phyloP scores from a whole-genome alignment of 2,329 filamentous ascomycete genomes.

The Chalara sp. region DNA sequence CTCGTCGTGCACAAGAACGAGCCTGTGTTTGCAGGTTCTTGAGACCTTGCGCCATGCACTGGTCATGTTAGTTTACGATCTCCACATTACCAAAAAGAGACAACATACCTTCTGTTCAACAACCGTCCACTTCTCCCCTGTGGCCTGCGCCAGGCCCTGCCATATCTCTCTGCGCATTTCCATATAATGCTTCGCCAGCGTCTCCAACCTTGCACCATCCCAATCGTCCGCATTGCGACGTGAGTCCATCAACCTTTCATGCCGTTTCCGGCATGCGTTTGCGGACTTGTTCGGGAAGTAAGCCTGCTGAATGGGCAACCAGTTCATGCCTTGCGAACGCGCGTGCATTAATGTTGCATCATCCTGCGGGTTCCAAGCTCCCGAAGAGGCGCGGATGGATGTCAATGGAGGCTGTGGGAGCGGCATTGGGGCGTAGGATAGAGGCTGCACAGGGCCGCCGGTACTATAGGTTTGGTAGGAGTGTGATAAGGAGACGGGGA shows the following conservation, averaged over 20 bases:
- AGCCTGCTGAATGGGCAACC: slow-evolving; percentile 70
- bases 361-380: slow-evolving; percentile 67
- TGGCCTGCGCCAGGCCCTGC: slow-evolving; percentile 62
- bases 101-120: slow-evolving; percentile 53
- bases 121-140: slow-evolving; percentile 78
- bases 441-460: slow-evolving; percentile 12
- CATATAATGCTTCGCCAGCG: slow-evolving; percentile 73
- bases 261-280: slow-evolving; percentile 75
- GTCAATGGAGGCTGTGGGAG: slow-evolving; percentile 6
- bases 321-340: slow-evolving; percentile 71
- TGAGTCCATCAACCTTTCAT: slow-evolving; percentile 72
- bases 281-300: slow-evolving; percentile 71
- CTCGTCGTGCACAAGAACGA: slow-evolving; percentile 59
- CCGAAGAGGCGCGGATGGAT: slow-evolving; percentile 46
- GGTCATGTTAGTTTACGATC: slow-evolving; percentile 7
- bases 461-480: slow-evolving; percentile 7
- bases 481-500: neutral
- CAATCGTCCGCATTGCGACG: slow-evolving; percentile 55
- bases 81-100: neutral
- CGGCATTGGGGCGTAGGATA: slow-evolving; percentile 5
- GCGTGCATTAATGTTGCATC: slow-evolving; percentile 68
- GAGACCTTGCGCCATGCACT: slow-evolving; percentile 80
- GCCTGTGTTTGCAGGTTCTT: slow-evolving; percentile 71
- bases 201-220: slow-evolving; percentile 69
- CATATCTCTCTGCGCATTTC: slow-evolving; percentile 75